Evolutionary conservation across 2,329 filamentous ascomycete genomes (phyloP).

Genomic region (Fusarium sp.): DNA sequence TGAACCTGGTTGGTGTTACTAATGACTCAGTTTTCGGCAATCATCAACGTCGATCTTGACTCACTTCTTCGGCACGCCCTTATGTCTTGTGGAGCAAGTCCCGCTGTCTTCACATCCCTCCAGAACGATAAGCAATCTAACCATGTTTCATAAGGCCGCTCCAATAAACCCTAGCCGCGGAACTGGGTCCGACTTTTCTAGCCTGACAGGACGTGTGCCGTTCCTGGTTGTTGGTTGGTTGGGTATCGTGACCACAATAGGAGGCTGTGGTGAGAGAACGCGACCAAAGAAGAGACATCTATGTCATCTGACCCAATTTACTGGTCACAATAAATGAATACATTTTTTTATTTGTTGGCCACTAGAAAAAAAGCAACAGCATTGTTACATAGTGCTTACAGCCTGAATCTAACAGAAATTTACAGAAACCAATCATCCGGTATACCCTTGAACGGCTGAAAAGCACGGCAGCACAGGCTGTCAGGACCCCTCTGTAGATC

Average conservation of each 20-base stretch:
- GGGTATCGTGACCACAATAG: neutral
- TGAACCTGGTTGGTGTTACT: neutral
- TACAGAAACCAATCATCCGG: neutral
- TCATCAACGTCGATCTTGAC: neutral
- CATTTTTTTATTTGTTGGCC: neutral
- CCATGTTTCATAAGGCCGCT: neutral
- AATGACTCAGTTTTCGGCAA: neutral
- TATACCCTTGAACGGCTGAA: too few species aligned
- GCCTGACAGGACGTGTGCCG: neutral
- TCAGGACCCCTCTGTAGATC: neutral
- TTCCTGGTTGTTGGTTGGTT: neutral
- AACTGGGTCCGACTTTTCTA: neutral
- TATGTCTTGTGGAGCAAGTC: neutral
- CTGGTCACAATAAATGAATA: neutral
- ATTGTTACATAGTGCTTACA: neutral
- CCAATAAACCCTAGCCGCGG: neutral
- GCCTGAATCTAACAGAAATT: neutral
- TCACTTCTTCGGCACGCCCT: neutral
- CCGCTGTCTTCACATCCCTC: neutral
- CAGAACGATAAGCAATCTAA: neutral
- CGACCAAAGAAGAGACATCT: neutral
- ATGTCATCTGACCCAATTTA: neutral
- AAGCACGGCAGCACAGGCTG: too few species aligned
- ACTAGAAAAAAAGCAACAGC: neutral
- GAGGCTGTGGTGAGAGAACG: neutral